Percentiles rank a stretch among this genome's conserved stretches.
These are phyloP conservation scores for Botryotinia calthae DNA, from an alignment of 2,329 filamentous ascomycete species.

Conservation along the genomic window DNA sequence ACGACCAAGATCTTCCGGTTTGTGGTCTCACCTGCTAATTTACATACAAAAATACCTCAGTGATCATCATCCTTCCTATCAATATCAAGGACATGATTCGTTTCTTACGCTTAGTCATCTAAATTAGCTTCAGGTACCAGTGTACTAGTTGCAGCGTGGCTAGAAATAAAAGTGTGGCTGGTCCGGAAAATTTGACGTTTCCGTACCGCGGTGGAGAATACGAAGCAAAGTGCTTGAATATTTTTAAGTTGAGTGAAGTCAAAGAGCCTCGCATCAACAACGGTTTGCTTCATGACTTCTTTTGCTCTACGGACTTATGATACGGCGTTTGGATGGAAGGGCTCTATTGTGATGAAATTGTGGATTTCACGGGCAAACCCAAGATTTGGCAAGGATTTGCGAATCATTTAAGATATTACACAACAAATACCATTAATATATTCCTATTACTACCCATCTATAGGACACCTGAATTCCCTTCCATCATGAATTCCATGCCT, in stretches of 20 bases:
- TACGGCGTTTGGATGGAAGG: neutral
- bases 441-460: slow-evolving; percentile 45
- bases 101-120: neutral
- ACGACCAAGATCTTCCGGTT: neutral
- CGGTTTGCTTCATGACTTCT: neutral
- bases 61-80: slow-evolving; percentile 3
- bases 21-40: neutral
- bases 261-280: neutral
- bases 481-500: slow-evolving; percentile 48
- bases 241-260: slow-evolving; percentile 2
- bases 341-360: neutral
- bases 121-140: neutral
- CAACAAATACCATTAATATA: slow-evolving; percentile 21
- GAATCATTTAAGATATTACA: neutral
- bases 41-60: neutral
- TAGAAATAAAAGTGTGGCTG: neutral
- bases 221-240: neutral
- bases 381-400: neutral
- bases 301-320: neutral
- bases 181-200: neutral
- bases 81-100: slow-evolving; percentile 7
- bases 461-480: slow-evolving; percentile 39
- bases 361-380: neutral
- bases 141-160: neutral
- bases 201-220: neutral